These are phyloP conservation scores for Schizonepeta tenuifolia DNA, from an alignment of 257 asterid species.

Conservation along the genomic window DNA sequence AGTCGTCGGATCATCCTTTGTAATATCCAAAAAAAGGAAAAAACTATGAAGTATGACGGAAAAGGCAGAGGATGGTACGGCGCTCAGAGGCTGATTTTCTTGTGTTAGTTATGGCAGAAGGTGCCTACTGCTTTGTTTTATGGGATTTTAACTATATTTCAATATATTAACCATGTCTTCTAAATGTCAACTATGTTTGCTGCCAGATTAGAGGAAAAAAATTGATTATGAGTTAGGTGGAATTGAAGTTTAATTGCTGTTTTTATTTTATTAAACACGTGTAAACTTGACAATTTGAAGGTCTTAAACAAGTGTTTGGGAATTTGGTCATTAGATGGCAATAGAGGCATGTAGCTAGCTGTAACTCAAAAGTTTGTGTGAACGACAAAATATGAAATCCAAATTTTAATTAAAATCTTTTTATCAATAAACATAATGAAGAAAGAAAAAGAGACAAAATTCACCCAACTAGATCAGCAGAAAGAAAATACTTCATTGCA, in stretches of 20 bases:
- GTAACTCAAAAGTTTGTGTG: no score
- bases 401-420: no score
- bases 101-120: conserved; percentile 26
- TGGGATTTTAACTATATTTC: conserved; percentile 26
- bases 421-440: no score
- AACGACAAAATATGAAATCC: no score
- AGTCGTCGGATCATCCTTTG: conserved; percentile 12
- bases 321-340: neutral
- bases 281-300: neutral
- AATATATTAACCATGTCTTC: conserved; percentile 13
- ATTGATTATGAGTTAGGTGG: neutral
- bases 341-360: no score
- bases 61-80: neutral
- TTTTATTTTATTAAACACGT: neutral
- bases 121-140: conserved; percentile 24
- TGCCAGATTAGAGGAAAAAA: neutral
- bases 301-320: neutral
- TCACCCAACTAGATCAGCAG: no score
- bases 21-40: neutral
- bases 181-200: neutral
- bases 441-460: no score
- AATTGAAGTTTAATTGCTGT: neutral
- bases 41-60: neutral
- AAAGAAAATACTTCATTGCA: no score
- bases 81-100: conserved; percentile 25